Evolutionary conservation across 2,329 filamentous ascomycete genomes (phyloP).

Genomic region (Beauveria australis): DNA sequence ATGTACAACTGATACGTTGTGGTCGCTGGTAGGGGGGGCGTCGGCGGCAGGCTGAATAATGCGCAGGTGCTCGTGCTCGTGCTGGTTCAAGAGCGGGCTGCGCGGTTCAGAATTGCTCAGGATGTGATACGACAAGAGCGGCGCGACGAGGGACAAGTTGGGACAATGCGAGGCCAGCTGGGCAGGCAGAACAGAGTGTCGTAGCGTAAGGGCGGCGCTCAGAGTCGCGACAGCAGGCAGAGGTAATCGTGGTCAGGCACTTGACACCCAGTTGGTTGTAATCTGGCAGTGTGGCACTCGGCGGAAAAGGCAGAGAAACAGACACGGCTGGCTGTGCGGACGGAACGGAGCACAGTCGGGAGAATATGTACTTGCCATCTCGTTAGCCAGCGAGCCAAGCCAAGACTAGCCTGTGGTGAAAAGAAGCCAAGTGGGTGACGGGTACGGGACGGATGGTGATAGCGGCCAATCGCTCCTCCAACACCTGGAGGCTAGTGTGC

Average conservation of each 20-base stretch:
- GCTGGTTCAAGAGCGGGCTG: background rate
- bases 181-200: background rate
- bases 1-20: background rate
- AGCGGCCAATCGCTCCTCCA: constrained; percentile 8
- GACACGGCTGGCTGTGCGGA: constrained; percentile 4
- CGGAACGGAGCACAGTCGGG: constrained; percentile 8
- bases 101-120: background rate
- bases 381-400: constrained; percentile 7
- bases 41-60: background rate
- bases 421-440: constrained; percentile 6
- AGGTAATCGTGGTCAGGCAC: background rate
- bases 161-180: background rate
- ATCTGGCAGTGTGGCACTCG: background rate
- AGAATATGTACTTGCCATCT: constrained; percentile 9
- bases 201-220: background rate
- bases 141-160: background rate
- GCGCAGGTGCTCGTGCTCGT: background rate
- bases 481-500: background rate
- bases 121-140: background rate
- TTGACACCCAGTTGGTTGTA: background rate
- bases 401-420: constrained; percentile 1
- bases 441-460: constrained; percentile 9
- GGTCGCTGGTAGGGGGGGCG: background rate
- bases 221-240: background rate
- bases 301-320: background rate